phyloP scores from a whole-genome alignment of 257 asterid species.

The Ocimum tenuiflorum region DNA sequence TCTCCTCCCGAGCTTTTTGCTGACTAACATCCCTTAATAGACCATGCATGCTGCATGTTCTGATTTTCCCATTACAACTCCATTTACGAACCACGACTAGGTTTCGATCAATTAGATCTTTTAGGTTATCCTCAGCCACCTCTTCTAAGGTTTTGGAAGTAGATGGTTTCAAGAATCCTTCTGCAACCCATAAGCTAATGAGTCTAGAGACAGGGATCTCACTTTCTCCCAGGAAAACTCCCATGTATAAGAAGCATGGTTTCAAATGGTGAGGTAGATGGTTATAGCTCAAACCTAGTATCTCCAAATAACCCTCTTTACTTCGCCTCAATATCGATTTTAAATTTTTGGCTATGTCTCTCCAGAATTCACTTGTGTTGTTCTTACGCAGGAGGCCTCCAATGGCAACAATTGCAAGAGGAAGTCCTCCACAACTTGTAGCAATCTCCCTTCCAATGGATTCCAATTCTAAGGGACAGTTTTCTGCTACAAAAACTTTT shows the following conservation, averaged over 20 bases:
- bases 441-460: slow-evolving; percentile 10
- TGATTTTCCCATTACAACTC: background rate
- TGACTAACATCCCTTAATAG: background rate
- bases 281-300: slow-evolving; percentile 14
- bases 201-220: background rate
- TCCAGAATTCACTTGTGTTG: background rate
- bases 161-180: background rate
- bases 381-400: slow-evolving; percentile 8
- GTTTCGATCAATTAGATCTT: background rate
- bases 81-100: background rate
- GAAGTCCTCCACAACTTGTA: slow-evolving; percentile 17
- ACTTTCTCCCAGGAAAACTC: background rate
- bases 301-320: background rate
- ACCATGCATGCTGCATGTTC: background rate
- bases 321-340: background rate
- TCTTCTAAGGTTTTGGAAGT: background rate
- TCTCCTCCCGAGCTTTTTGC: background rate
- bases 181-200: too few relatives aligned
- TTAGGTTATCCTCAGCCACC: background rate
- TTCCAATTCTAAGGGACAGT: background rate
- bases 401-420: slow-evolving; percentile 15
- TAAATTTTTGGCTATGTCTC: background rate
- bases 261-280: too few relatives aligned
- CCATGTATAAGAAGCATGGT: too few relatives aligned
- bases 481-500: background rate